Evolutionary conservation across 2,329 filamentous ascomycete species (phyloP).

Genomic region (Ascochyta lentis): DNA sequence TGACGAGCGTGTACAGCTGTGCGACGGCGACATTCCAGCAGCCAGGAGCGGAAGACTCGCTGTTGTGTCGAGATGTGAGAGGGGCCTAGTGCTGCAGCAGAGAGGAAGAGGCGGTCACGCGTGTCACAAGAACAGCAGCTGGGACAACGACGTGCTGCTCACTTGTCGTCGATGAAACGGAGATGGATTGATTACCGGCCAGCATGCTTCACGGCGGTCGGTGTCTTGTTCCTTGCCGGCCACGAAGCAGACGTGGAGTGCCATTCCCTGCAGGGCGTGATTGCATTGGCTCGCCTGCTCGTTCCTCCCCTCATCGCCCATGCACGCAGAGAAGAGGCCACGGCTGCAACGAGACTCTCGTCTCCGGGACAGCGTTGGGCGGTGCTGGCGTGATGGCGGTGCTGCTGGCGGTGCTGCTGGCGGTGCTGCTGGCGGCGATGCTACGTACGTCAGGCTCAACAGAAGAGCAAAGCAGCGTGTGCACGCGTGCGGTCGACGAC

Average conservation of each 20-base stretch:
- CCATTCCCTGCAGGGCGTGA: constrained; percentile 5
- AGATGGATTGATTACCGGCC: constrained; percentile 23
- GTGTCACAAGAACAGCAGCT: constrained; percentile 38
- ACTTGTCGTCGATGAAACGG: not conserved
- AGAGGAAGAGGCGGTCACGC: constrained; percentile 29
- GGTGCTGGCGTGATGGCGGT: no score
- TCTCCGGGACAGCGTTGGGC: no score
- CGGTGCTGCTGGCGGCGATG: not conserved
- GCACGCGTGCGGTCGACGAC: constrained; percentile 11
- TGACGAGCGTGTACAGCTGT: constrained; percentile 29
- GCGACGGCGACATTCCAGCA: constrained; percentile 35
- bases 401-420: no score
- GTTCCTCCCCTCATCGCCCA: constrained; percentile 1
- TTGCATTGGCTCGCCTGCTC: constrained; percentile 21
- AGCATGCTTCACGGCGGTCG: constrained; percentile 30
- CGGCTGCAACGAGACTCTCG: no score
- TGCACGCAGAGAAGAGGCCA: no score
- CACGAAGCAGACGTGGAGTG: constrained; percentile 17
- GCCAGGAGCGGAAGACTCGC: constrained; percentile 33
- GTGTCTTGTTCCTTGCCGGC: constrained; percentile 15
- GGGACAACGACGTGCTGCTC: constrained; percentile 11
- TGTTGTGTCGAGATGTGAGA: constrained; percentile 28
- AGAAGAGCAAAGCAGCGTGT: not conserved
- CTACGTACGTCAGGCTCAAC: constrained; percentile 17
- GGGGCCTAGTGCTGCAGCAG: constrained; percentile 34